These are phyloP conservation scores for Asclepias syriaca DNA, from an alignment of 257 asterid species.

Conservation along the genomic window DNA sequence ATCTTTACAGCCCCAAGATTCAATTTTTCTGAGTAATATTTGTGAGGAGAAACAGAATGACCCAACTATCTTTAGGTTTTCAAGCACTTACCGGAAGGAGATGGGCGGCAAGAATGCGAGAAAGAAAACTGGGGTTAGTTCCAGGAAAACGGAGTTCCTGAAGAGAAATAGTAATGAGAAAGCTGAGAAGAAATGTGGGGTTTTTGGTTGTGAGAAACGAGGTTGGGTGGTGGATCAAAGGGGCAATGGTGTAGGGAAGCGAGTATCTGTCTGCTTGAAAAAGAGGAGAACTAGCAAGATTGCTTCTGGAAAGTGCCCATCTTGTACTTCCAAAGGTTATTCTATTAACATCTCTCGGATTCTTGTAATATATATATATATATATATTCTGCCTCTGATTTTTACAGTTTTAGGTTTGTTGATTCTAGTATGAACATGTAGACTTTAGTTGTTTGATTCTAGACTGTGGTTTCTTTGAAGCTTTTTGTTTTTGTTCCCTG, in stretches of 20 bases:
- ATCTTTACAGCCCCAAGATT: constrained; percentile 22
- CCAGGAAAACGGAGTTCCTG: constrained; percentile 14
- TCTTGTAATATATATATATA: no score
- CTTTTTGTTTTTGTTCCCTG: not conserved
- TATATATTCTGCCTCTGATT: not conserved
- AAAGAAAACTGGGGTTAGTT: constrained; percentile 32
- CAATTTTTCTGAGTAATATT: constrained; percentile 16
- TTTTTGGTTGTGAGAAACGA: constrained; percentile 28
- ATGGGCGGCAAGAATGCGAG: constrained; percentile 21
- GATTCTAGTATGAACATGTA: not conserved
- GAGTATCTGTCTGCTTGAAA: constrained; percentile 48
- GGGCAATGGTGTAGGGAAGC: constrained; percentile 36
- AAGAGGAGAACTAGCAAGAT: constrained; percentile 63
- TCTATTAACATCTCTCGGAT: not conserved
- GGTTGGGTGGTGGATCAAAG: constrained; percentile 34
- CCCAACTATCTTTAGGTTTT: constrained; percentile 53
- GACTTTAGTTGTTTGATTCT: not conserved
- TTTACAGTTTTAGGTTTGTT: not conserved
- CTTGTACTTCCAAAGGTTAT: constrained; percentile 63
- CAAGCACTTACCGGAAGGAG: constrained; percentile 31
- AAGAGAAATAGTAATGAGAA: constrained; percentile 39
- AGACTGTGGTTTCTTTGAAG: no score
- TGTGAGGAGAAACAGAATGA: constrained; percentile 15
- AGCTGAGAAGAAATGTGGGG: constrained; percentile 33
- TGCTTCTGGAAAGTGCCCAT: constrained; percentile 50